Evolutionary conservation across 106 monocot species (phyloP).

Genomic region (Alisma plantagoaquatica): DNA sequence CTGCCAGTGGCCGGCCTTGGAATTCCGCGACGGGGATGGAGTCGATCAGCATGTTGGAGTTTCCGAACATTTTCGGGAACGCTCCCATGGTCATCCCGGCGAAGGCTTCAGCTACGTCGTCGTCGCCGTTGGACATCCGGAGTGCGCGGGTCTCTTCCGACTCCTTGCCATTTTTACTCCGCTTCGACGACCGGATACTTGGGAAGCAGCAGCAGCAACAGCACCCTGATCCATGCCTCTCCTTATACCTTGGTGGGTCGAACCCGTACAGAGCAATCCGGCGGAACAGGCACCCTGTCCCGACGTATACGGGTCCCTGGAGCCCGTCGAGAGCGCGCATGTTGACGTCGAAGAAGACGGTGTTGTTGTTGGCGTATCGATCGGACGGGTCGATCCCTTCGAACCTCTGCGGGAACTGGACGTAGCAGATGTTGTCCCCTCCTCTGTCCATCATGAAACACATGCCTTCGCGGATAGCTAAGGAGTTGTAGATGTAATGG

Average conservation of each 20-base stretch:
- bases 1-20: conserved; percentile 65
- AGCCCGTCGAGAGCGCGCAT: conserved; percentile 92
- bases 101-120: too few relatives aligned
- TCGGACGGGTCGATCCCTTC: conserved; percentile 91
- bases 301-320: conserved; percentile 88
- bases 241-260: conserved; percentile 65
- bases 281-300: conserved; percentile 91
- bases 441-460: conserved; percentile 95
- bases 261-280: conserved; percentile 91
- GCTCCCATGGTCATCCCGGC: conserved; percentile 32
- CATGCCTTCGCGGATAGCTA: conserved; percentile 82
- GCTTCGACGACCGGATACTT: conserved; percentile 14
- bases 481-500: conserved; percentile 91
- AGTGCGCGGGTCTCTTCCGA: conserved; percentile 45
- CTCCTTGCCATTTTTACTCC: too few relatives aligned
- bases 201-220: conserved; percentile 42
- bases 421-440: conserved; percentile 68
- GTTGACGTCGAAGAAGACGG: conserved; percentile 91
- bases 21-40: conserved; percentile 72
- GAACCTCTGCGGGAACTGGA: conserved; percentile 85
- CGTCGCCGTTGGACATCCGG: conserved; percentile 28
- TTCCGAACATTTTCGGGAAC: conserved; percentile 73
- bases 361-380: conserved; percentile 76
- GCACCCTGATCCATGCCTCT: conserved; percentile 25
- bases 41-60: conserved; percentile 64